These are phyloP conservation scores for Chytriomyces confervae DNA, from an alignment of 192 early-diverging fungal genomes.

Conservation along the genomic window DNA sequence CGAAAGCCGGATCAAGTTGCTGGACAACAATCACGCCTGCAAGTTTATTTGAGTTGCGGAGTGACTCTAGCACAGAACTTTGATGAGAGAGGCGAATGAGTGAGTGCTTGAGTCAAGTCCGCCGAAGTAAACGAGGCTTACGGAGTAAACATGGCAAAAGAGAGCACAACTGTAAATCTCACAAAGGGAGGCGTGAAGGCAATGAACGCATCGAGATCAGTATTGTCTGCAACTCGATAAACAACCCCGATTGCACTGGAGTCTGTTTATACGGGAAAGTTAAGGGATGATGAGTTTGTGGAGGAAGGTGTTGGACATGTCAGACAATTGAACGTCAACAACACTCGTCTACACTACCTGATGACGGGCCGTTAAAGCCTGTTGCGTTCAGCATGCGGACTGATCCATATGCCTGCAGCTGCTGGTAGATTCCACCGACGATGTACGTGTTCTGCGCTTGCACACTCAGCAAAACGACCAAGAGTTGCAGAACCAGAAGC, in stretches of 20 bases:
- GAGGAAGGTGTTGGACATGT: too few relatives aligned
- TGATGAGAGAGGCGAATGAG: background rate
- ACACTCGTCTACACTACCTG: too few relatives aligned
- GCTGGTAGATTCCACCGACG: conserved; percentile 48
- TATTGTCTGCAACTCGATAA: conserved; percentile 52
- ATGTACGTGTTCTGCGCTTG: conserved; percentile 42
- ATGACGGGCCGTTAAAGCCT: conserved; percentile 58
- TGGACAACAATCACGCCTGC: conserved; percentile 62
- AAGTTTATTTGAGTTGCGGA: conserved; percentile 56
- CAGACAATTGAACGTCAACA: too few relatives aligned
- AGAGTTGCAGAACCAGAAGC: background rate
- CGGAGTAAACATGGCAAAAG: conserved; percentile 66
- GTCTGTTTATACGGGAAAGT: conserved; percentile 5
- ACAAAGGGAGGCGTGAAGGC: conserved; percentile 33
- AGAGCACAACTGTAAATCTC: conserved; percentile 66
- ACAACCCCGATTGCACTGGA: conserved; percentile 59
- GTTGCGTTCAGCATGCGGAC: conserved; percentile 63
- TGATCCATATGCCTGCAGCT: conserved; percentile 54
- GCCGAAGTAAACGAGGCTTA: conserved; percentile 28
- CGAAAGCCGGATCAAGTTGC: conserved; percentile 20
- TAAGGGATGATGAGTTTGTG: background rate
- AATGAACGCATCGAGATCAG: conserved; percentile 59
- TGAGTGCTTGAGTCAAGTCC: background rate
- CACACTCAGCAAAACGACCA: background rate
- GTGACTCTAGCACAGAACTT: conserved; percentile 54